Evolutionary conservation across 306 rosid genomes (phyloP).

Genomic region (Cucurbita maxima): DNA sequence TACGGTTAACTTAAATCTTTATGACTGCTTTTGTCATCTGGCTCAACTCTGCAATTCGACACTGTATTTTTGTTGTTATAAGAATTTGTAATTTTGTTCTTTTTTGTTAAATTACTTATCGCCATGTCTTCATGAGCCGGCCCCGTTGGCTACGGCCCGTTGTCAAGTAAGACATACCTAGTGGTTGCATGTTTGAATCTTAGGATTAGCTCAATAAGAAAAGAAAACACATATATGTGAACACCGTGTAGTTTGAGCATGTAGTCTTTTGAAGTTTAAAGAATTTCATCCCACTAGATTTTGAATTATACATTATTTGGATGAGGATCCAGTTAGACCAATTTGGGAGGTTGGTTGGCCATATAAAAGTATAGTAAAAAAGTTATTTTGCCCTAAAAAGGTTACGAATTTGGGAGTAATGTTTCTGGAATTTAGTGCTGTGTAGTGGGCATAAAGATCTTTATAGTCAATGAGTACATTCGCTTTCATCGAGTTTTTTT

Average conservation of each 20-base stretch:
- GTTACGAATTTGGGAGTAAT: background rate
- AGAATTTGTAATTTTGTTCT: background rate
- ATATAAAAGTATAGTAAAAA: background rate
- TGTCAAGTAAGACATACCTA: background rate
- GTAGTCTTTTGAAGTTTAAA: background rate
- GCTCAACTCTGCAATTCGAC: background rate
- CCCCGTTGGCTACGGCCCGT: background rate
- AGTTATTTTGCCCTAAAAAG: background rate
- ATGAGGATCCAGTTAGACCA: background rate
- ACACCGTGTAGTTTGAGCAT: background rate
- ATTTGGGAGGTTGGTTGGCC: background rate
- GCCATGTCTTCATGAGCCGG: background rate
- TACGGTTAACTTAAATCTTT: background rate
- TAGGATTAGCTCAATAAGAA: background rate
- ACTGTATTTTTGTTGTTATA: background rate
- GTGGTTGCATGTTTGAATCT: background rate
- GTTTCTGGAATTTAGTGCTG: background rate
- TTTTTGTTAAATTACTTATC: background rate
- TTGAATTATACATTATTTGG: background rate
- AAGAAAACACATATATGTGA: too few species aligned
- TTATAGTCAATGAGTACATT: background rate
- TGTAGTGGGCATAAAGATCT: background rate
- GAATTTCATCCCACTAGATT: background rate
- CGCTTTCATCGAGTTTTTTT: background rate
- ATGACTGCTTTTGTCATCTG: background rate